Conservation (phyloP, 2,329 filamentous ascomycete genomes). For the Xylaria sp. region DNA sequence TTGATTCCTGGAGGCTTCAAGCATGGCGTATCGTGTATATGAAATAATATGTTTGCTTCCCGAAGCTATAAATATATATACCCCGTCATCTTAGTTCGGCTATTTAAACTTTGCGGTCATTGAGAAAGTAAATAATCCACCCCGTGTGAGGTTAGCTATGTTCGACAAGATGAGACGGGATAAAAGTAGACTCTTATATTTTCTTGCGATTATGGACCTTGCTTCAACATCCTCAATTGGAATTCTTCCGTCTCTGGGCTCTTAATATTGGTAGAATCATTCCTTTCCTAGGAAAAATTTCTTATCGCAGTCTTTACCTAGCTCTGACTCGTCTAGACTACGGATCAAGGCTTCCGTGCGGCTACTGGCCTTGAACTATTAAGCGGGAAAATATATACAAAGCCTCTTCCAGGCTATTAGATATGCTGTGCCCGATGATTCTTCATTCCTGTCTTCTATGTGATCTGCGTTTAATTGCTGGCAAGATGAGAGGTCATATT, state of each 20-base stretch:
- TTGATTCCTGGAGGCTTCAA: constrained; percentile 17
- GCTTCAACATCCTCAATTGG: background rate
- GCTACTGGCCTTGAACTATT: background rate
- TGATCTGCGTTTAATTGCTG: background rate
- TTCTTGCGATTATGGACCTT: background rate
- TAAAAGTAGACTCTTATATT: background rate
- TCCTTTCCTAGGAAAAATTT: background rate
- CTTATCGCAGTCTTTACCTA: background rate
- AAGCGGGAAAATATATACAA: background rate
- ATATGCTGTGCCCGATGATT: no score
- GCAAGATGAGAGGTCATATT: background rate
- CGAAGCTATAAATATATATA: constrained; percentile 25
- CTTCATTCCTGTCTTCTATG: background rate
- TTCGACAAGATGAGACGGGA: background rate
- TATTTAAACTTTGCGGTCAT: background rate
- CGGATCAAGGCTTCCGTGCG: background rate
- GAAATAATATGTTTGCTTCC: constrained; percentile 35
- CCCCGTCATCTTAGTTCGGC: background rate
- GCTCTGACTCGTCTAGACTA: background rate
- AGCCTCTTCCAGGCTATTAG: background rate
- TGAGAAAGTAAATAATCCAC: background rate
- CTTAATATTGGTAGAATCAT: background rate
- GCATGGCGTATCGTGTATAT: constrained; percentile 41
- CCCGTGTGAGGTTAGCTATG: background rate
- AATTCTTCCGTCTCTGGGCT: background rate